Percentiles rank a stretch among this genome's conserved stretches.
Evolutionary conservation across 1,284 basidiomycete genomes (phyloP).

Genomic region (Mrakiaceae sp.): DNA sequence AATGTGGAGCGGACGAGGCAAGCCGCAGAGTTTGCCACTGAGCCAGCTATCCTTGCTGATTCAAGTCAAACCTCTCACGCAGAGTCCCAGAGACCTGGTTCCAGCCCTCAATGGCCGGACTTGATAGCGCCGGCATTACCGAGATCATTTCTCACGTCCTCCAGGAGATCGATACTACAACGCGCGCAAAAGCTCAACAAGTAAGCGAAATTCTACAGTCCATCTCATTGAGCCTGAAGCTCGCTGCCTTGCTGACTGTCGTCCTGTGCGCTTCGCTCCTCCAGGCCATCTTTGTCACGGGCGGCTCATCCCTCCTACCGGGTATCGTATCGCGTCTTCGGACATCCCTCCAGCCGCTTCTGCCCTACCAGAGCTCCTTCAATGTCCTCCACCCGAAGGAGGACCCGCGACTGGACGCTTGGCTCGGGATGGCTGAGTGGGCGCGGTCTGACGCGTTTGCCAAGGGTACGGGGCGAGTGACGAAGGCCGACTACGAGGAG

Average conservation of each 20-base stretch:
- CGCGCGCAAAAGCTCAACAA: slow-evolving; percentile 50
- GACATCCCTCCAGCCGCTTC: slow-evolving; percentile 58
- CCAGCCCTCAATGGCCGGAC: slow-evolving; percentile 82
- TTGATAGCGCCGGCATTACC: slow-evolving; percentile 86
- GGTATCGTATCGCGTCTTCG: slow-evolving; percentile 60
- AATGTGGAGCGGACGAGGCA: slow-evolving; percentile 70
- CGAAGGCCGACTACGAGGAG: slow-evolving; percentile 78
- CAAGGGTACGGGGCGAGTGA: slow-evolving; percentile 42
- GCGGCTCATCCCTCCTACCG: slow-evolving; percentile 63
- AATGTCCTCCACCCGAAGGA: slow-evolving; percentile 46
- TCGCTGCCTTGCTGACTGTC: not conserved
- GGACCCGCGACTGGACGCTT: slow-evolving; percentile 68
- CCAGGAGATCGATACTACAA: slow-evolving; percentile 58
- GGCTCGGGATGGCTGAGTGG: slow-evolving; percentile 86
- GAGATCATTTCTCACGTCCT: slow-evolving; percentile 83
- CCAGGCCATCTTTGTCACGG: slow-evolving; percentile 86
- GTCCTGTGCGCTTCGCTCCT: slow-evolving; percentile 19
- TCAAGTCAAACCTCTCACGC: slow-evolving; percentile 15
- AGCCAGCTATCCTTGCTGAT: no score
- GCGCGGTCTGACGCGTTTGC: slow-evolving; percentile 50
- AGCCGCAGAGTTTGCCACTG: no score
- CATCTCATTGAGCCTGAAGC: not conserved
- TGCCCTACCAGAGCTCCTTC: slow-evolving; percentile 66
- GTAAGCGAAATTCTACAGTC: slow-evolving; percentile 27
- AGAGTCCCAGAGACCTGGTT: slow-evolving; percentile 90